These are phyloP conservation scores for Quercus dentata DNA, from an alignment of 306 rosid genomes.

Conservation along the genomic window DNA sequence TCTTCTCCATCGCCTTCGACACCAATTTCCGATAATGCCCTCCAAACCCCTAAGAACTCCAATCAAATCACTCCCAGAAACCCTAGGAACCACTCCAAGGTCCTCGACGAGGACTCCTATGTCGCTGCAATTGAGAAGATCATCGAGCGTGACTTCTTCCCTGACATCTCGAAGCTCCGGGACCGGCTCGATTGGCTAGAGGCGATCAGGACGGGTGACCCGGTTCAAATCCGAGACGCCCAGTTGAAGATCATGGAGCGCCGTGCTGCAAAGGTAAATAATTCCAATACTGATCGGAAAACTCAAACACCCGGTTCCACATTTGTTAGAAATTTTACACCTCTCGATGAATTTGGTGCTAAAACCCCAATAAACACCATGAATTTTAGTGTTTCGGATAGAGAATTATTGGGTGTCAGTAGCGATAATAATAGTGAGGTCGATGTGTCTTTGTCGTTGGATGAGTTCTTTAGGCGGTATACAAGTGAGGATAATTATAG, in stretches of 20 bases:
- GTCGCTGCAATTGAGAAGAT: constrained; percentile 88
- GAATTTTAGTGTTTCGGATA: constrained; percentile 9
- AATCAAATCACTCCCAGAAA: constrained; percentile 19
- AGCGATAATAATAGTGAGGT: constrained; percentile 28
- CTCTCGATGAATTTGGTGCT: constrained; percentile 65
- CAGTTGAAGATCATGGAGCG: constrained; percentile 92
- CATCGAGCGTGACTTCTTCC: constrained; percentile 95
- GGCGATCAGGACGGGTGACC: constrained; percentile 77
- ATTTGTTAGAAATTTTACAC: constrained; percentile 65
- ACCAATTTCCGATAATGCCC: constrained; percentile 16
- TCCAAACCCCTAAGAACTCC: constrained; percentile 31
- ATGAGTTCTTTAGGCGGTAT: constrained; percentile 72
- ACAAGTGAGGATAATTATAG: constrained; percentile 92
- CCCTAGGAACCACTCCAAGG: constrained; percentile 30
- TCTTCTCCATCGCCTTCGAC: constrained; percentile 74
- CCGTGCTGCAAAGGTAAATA: constrained; percentile 54
- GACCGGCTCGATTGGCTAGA: constrained; percentile 97
- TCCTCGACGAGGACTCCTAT: constrained; percentile 85
- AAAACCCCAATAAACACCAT: constrained; percentile 51
- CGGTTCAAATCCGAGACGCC: constrained; percentile 82
- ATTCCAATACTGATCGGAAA: constrained; percentile 42
- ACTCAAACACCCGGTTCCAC: constrained; percentile 87
- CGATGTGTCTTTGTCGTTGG: constrained; percentile 57
- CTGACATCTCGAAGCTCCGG: constrained; percentile 90
- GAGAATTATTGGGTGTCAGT: constrained; percentile 21